Evolutionary conservation across 2,329 filamentous ascomycete species (phyloP).

Genomic region (Pseudodiploospora longispora): DNA sequence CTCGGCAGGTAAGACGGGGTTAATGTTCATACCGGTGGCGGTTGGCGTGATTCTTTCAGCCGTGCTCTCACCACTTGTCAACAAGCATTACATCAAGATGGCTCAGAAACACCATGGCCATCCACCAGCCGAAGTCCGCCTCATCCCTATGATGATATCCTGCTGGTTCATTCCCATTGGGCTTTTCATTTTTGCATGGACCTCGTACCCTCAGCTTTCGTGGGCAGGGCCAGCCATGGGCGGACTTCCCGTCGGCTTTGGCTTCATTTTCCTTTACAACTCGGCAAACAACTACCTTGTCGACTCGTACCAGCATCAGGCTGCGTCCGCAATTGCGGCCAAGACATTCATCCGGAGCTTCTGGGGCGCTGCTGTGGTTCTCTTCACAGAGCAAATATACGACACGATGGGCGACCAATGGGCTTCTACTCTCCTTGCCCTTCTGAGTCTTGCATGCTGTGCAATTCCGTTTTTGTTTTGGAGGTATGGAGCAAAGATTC

Average conservation of each 20-base stretch:
- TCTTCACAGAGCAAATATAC: constrained; percentile 82
- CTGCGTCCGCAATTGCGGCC: constrained; percentile 70
- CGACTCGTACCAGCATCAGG: constrained; percentile 59
- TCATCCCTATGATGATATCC: constrained; percentile 75
- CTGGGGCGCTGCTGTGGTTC: constrained; percentile 69
- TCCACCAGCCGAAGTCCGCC: constrained; percentile 67
- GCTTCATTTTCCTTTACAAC: constrained; percentile 80
- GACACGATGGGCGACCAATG: constrained; percentile 63
- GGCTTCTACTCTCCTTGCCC: constrained; percentile 65
- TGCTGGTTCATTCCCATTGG: constrained; percentile 63
- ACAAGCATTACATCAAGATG: constrained; percentile 69
- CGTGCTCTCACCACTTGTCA: constrained; percentile 61
- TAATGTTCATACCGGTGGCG: constrained; percentile 82
- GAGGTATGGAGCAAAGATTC: constrained; percentile 63
- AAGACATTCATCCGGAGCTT: constrained; percentile 74
- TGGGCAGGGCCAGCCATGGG: constrained; percentile 69
- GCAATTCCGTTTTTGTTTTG: constrained; percentile 79
- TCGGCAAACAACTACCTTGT: constrained; percentile 67
- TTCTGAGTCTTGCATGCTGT: constrained; percentile 70
- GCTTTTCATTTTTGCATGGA: constrained; percentile 52
- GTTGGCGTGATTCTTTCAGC: constrained; percentile 66
- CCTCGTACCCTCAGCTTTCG: constrained; percentile 53
- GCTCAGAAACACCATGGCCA: constrained; percentile 56
- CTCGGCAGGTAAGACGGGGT: constrained; percentile 61
- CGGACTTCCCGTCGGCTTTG: constrained; percentile 66